phyloP scores from a whole-genome alignment of 1,284 basidiomycete species.

The Ceratobasidium sp. region DNA sequence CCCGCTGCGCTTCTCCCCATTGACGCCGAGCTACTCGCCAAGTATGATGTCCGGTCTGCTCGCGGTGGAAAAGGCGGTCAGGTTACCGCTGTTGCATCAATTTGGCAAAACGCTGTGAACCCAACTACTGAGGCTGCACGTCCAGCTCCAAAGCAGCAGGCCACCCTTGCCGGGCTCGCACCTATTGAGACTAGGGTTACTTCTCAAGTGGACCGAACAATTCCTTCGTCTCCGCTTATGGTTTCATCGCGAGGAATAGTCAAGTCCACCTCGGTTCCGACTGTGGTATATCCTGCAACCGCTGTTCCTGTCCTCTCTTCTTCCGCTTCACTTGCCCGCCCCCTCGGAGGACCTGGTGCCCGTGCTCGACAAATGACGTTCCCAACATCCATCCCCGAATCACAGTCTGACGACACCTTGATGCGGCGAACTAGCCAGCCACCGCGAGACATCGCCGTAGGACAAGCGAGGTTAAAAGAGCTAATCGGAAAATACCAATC shows the following conservation, averaged over 20 bases:
- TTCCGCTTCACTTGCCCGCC: conserved; percentile 77
- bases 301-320: conserved; percentile 72
- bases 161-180: conserved; percentile 1
- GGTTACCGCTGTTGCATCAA: conserved; percentile 77
- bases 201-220: conserved; percentile 18
- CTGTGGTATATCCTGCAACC: conserved; percentile 40
- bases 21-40: conserved; percentile 66
- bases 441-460: conserved; percentile 56
- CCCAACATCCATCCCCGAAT: conserved; percentile 59
- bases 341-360: conserved; percentile 53
- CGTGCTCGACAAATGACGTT: conserved; percentile 51
- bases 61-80: conserved; percentile 81
- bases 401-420: conserved; percentile 51
- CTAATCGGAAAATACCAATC: conserved; percentile 82
- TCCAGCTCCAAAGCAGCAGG: conserved; percentile 12
- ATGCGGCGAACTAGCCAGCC: conserved; percentile 48
- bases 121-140: conserved; percentile 11
- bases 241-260: conserved; percentile 5
- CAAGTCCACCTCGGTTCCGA: conserved; percentile 37
- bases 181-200: conserved; percentile 22
- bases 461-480: conserved; percentile 78
- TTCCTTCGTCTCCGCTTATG: conserved; percentile 35
- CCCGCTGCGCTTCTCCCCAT: conserved; percentile 56
- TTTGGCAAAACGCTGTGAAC: conserved; percentile 65
- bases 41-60: conserved; percentile 79